Evolutionary conservation across 108 stramenopile genomes (phyloP), one percentile per base, ranked within the genome.

Genomic region (Nitzschia palea): DNA sequence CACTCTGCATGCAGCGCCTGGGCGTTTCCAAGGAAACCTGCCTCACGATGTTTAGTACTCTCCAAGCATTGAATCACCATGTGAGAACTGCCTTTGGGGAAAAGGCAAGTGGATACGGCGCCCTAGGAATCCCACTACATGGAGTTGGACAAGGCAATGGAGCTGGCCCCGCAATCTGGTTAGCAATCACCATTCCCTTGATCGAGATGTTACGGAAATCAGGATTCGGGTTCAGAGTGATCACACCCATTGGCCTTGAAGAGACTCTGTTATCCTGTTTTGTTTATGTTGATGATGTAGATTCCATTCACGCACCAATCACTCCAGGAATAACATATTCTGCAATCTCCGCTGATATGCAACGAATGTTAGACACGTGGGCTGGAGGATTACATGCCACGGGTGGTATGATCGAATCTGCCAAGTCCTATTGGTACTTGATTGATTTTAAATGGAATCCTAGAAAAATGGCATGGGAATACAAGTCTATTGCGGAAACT

Each of bases 91-190:
- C 73, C 35, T 33, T 8, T 55, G 40, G 27, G 33, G 17, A 26
- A 14, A 12, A 33, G 3, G 47, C 22, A 25, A 65, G 17, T 10
- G 25, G 18, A 25, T 10, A 34, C 18, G 33, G 65, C 37, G 30
- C 34, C 45, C 9, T 44, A n/a, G 26, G n/a, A 4, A 28, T 50
- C 22, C 56, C 65, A 3, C 51, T 37, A 29, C 54, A 54, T 37
- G 58, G 66, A 25, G 31, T 68, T 15, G 57, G 56, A 18, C 80
- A 81, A 60, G 80, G 80, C 32, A 81, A 77, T 62, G 74, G 69
- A 14, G 69, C 56, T 14, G 79, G 61, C 12, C 79, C 79, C n/a
- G 67, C 61, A 12, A 59, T 57, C 26, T 80, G 79, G 79, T 50
- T 56, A 2, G 64, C 67, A 36, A 30, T 76, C 2, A 64, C 65